Evolutionary conservation across 805 yeast species (phyloP), one percentile per base, ranked within the genome.

Genomic region (Kuraishia molischiana): DNA sequence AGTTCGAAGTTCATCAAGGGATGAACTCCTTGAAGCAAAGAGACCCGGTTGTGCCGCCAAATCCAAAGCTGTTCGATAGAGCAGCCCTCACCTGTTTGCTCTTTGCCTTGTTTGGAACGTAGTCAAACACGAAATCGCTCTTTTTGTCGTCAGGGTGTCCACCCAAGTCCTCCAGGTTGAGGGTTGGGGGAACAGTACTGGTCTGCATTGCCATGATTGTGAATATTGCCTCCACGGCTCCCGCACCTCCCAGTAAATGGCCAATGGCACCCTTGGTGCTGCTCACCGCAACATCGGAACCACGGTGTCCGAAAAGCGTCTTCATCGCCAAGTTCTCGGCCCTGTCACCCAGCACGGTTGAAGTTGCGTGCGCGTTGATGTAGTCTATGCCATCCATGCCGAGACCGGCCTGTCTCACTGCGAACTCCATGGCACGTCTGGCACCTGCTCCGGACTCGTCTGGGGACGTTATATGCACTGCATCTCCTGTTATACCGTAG

Each of bases 321-420:
- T 63, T 56, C 36, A 92, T 78, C 3, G 97, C 97, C 32, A 54
- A 53, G 49, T 82, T 77, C 52, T 92, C 99, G 1, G 95, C 92
- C 15, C 76, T 61, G 52, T 92, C 99, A 4, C 99, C 99, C 3
- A 89, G 60, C 5, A 66, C 62, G 0, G 99, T 92, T 0, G 95
- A 85, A 0, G 99, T 92, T 0, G 99, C 98, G 58, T 92, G 99
- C 2, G 98, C 97, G 58, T 94, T 92, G 35, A 92, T 67, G 51
- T 87, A 92, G 34, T 72, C 86, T 15, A 90, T 66, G 2, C 72
- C 64, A 3, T 50, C 33, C 0, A 77, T 67, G 1, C 54, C 52
- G 2, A 79, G 41, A 1, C 65, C 65, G 1, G 79, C 78, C 14
- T 65, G 60, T 19, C 61, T 53, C 19, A 89, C 44, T 0, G 97